Evolutionary conservation across 179 eudicot species (phyloP), one percentile per base, ranked within the genome.

Genomic region (Nepenthes alata): DNA sequence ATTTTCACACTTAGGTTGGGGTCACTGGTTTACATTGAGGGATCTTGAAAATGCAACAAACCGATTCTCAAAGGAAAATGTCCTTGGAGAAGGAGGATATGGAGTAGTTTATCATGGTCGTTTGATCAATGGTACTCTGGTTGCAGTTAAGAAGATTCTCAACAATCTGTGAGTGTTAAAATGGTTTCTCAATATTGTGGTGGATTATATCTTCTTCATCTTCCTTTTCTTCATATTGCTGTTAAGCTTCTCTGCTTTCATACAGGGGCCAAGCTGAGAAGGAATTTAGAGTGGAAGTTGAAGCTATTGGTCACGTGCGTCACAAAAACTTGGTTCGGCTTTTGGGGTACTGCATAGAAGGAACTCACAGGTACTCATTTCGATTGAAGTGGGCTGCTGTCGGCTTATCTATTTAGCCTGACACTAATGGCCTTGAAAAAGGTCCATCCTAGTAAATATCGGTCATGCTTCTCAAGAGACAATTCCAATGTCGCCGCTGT

Each of bases 11-110:
- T 67, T 93, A 76, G 98, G 98, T 59, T 93, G 98, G 98, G 98
- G 98, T 57, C 98, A 89, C 64, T 93, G 98, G 96, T 93, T 93
- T 58, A 89, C 98, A 0, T 72, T 93, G 49, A 80, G 98, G 69
- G 98, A 93, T 72, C 88, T 93, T 54, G 96, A 93, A 75, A 65
- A 74, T 36, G 95, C 96, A 4, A 93, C 98, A 13, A 76, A 70
- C 62, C 71, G 95, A 57, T 93, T 93, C 67, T 81, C 98, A 1
- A 89, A 89, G 78, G 98, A 93, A 65, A 86, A 89, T 81, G 76
- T 93, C 65, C 67, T 93, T 61, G 98, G 98, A 13, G 98, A 93
- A 69, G 98, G 98, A 70, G 98, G 98, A 62, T 93, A 93, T 69
- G 98, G 97, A 35, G 77, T 93, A 69, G 98, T 93, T 64, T 93